These are phyloP conservation scores for Emergomyces orientalis DNA, from an alignment of 2,329 filamentous ascomycete genomes.

Conservation along the genomic window DNA sequence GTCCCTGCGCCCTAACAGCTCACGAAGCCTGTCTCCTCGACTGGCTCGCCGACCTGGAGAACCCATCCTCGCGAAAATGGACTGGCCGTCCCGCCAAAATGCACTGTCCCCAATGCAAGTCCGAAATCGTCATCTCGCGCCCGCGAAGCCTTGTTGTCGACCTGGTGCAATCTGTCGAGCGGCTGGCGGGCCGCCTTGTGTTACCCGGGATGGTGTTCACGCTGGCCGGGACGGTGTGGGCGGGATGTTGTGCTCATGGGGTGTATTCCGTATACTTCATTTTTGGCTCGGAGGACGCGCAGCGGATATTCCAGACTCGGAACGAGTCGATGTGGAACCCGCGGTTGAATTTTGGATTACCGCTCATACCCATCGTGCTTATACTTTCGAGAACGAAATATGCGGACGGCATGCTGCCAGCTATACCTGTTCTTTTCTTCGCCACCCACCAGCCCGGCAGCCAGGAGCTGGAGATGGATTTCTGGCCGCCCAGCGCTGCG, in stretches of 20 bases:
- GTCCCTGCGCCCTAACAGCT: conserved; percentile 79
- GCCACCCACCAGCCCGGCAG: conserved; percentile 37
- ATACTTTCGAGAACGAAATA: conserved; percentile 58
- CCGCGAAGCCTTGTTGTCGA: conserved; percentile 65
- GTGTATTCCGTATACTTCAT: conserved; percentile 55
- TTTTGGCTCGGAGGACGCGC: conserved; percentile 55
- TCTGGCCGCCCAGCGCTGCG: conserved; percentile 58
- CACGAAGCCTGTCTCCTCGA: conserved; percentile 84
- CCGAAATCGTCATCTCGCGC: conserved; percentile 64
- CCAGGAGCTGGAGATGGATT: conserved; percentile 42
- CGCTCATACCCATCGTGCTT: conserved; percentile 58
- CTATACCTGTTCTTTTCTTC: conserved; percentile 51
- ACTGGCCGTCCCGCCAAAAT: conserved; percentile 52
- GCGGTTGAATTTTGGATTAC: conserved; percentile 51
- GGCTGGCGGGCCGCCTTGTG: conserved; percentile 49
- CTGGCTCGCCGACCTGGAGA: conserved; percentile 87
- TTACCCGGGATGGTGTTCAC: conserved; percentile 54
- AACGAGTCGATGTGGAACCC: conserved; percentile 35
- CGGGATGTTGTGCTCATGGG: conserved; percentile 49
- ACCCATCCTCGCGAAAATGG: conserved; percentile 44
- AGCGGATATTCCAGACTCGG: conserved; percentile 41
- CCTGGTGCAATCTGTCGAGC: conserved; percentile 51
- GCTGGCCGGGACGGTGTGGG: conserved; percentile 40
- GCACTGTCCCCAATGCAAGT: conserved; percentile 82
- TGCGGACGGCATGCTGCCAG: conserved; percentile 54